phyloP scores from a whole-genome alignment of 2,329 filamentous ascomycete species.

The Tolypocladium cylindrosporum region DNA sequence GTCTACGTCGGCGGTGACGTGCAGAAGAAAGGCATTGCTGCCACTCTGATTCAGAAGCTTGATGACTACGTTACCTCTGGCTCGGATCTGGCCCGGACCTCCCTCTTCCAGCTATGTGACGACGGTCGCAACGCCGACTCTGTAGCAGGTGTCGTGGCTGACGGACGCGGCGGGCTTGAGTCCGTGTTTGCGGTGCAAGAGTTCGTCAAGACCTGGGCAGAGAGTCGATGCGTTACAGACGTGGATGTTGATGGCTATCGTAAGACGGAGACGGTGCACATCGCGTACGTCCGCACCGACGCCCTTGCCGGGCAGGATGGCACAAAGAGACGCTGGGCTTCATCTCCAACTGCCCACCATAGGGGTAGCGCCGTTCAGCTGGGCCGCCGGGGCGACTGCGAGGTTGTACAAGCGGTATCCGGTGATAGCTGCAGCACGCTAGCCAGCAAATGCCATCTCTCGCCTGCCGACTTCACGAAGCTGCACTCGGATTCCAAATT shows the following conservation, averaged over 20 bases:
- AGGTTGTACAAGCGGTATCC: not conserved
- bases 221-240: not conserved
- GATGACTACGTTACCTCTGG: not conserved
- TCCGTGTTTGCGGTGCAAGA: not conserved
- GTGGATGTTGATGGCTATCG: not conserved
- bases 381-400: not conserved
- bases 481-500: constrained; percentile 21
- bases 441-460: constrained; percentile 28
- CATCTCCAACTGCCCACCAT: not conserved
- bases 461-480: constrained; percentile 22
- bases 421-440: constrained; percentile 28
- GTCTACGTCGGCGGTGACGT: not conserved
- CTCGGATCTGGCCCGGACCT: not conserved
- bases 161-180: not conserved
- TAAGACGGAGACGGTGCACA: not conserved
- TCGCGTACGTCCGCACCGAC: not conserved
- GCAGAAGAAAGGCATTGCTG: not conserved
- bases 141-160: not conserved
- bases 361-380: not conserved
- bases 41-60: not conserved
- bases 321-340: not conserved
- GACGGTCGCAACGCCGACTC: not conserved
- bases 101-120: not conserved
- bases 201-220: not conserved
- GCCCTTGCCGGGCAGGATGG: not conserved